Percentiles rank a stretch among this genome's conserved stretches.
phyloP scores from a whole-genome alignment of 768 basidiomycete species.

The Suillus weaverae region DNA sequence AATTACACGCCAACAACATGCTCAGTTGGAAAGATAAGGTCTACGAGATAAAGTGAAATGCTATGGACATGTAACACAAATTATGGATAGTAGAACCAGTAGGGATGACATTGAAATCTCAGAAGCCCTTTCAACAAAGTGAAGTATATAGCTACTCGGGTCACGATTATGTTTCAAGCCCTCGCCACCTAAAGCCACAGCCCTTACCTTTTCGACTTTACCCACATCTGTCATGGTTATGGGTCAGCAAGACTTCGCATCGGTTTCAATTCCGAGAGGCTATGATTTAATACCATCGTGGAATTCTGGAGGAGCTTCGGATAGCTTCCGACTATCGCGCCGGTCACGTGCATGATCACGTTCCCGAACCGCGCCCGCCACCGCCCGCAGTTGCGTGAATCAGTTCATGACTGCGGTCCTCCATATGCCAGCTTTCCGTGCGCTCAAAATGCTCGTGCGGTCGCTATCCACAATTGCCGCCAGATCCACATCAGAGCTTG shows the following conservation, averaged over 20 bases:
- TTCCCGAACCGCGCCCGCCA: neutral
- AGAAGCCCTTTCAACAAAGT: neutral
- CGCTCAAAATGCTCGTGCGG: neutral
- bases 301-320: too few relatives aligned
- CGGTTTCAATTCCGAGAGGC: too few relatives aligned
- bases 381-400: neutral
- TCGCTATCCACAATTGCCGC: neutral
- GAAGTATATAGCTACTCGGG: too few relatives aligned
- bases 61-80: neutral
- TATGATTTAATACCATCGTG: too few relatives aligned
- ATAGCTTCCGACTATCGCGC: too few relatives aligned
- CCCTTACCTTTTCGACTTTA: too few relatives aligned
- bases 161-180: too few relatives aligned
- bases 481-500: slow-evolving; percentile 24
- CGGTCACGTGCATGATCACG: neutral
- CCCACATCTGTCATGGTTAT: too few relatives aligned
- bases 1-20: neutral
- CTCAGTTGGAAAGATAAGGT: neutral
- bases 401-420: neutral
- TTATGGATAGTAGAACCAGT: neutral
- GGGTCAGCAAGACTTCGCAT: too few relatives aligned
- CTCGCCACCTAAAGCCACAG: too few relatives aligned
- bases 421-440: neutral
- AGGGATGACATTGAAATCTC: neutral
- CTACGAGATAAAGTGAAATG: neutral